Conservation (phyloP, 1,139 yeast genomes). For the Trichomonascaceae sp. region DNA sequence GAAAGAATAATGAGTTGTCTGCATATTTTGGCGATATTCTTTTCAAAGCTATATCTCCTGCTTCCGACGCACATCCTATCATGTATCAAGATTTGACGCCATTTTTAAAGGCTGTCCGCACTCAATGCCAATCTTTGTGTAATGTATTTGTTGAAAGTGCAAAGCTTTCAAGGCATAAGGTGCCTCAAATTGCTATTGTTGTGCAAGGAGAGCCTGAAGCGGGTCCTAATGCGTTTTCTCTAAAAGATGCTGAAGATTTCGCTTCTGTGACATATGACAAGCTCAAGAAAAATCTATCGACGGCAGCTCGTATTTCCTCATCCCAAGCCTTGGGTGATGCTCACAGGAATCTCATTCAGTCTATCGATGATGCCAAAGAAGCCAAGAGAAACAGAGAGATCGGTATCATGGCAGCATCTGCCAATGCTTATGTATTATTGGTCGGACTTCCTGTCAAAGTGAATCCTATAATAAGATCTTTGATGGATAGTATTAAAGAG, state of each 20-base stretch:
- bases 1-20: constrained; percentile 12
- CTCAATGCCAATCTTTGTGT: constrained; percentile 79
- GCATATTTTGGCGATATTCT: constrained; percentile 32
- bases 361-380: constrained; percentile 64
- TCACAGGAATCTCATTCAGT: constrained; percentile 55
- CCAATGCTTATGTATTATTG: constrained; percentile 50
- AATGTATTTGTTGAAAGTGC: constrained; percentile 73
- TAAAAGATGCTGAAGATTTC: constrained; percentile 70
- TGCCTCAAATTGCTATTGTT: constrained; percentile 80
- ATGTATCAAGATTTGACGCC: constrained; percentile 81
- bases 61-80: constrained; percentile 2
- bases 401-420: constrained; percentile 69
- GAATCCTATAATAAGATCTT: constrained; percentile 79
- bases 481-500: constrained; percentile 87
- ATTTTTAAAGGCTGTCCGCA: constrained; percentile 73
- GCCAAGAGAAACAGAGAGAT: constrained; percentile 50
- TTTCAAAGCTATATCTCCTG: constrained; percentile 37
- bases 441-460: constrained; percentile 68
- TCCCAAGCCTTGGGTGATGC: constrained; percentile 77
- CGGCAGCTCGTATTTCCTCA: constrained; percentile 66
- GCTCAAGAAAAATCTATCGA: constrained; percentile 56
- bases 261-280: constrained; percentile 61
- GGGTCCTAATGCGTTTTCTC: constrained; percentile 86
- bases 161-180: constrained; percentile 62
- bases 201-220: constrained; percentile 95